Conservation (phyloP, 202 grass and related monocot species). For the Sporobolus alterniflorus region DNA sequence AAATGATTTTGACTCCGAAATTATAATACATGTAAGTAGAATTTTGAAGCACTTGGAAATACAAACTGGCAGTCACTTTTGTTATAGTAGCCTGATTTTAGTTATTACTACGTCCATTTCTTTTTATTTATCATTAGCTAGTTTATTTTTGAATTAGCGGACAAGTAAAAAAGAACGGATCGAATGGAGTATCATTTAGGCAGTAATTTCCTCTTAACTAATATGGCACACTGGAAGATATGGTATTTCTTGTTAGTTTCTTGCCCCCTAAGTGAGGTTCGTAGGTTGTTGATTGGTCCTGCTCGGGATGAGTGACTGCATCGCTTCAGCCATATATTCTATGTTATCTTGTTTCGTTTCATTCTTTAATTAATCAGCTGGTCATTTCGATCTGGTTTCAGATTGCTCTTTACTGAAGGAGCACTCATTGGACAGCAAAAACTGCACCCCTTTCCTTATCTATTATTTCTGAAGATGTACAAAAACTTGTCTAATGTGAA, state of each 20-base stretch:
- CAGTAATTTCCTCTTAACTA: neutral
- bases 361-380: constrained; percentile 18
- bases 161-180: no score
- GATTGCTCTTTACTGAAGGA: neutral
- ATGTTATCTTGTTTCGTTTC: neutral
- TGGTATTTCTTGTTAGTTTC: constrained; percentile 30
- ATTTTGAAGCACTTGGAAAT: neutral
- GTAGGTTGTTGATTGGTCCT: constrained; percentile 30
- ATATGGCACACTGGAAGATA: no score
- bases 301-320: neutral
- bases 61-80: neutral
- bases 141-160: neutral
- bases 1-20: neutral
- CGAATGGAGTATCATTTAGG: no score
- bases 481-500: neutral
- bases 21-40: neutral
- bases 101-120: neutral
- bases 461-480: neutral
- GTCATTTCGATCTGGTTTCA: neutral
- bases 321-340: constrained; percentile 23
- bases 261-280: constrained; percentile 46
- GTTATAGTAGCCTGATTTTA: neutral
- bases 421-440: neutral
- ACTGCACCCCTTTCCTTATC: neutral
- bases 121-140: no score